phyloP scores from a whole-genome alignment of 2,329 filamentous ascomycete species.

The Talaromyces sp. region DNA sequence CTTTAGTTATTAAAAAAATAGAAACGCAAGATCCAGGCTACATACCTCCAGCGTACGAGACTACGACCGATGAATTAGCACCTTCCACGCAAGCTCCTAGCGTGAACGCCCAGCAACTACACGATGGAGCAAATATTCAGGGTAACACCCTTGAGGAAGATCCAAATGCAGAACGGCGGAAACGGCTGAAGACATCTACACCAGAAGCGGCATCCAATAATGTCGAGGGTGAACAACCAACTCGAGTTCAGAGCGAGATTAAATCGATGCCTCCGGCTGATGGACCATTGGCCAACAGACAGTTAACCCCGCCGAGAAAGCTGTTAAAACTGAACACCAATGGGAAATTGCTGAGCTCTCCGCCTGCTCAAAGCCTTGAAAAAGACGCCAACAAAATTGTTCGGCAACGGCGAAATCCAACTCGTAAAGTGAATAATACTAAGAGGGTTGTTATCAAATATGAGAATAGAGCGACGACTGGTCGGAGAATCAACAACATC shows the following conservation, averaged over 20 bases:
- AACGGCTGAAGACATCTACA: constrained; percentile 32
- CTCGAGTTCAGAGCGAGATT: neutral
- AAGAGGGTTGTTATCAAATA: constrained; percentile 60
- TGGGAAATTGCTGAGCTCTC: constrained; percentile 43
- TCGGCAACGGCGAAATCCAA: constrained; percentile 33
- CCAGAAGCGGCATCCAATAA: neutral
- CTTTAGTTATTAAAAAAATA: constrained; percentile 5
- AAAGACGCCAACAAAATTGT: constrained; percentile 20
- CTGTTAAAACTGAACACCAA: constrained; percentile 42
- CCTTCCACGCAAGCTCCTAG: neutral
- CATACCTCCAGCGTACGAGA: constrained; percentile 6
- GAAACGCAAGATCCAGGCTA: neutral
- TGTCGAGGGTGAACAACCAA: neutral
- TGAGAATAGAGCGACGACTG: constrained; percentile 53
- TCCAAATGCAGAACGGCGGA: constrained; percentile 32
- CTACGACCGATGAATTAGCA: neutral
- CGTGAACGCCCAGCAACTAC: constrained; percentile 2
- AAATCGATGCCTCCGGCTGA: constrained; percentile 5
- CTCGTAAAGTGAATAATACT: constrained; percentile 31
- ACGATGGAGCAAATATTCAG: neutral
- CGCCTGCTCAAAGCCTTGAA: constrained; percentile 21
- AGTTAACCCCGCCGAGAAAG: constrained; percentile 50
- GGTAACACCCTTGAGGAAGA: constrained; percentile 29
- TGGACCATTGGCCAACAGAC: constrained; percentile 27
- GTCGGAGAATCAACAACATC: constrained; percentile 62